Evolutionary conservation across 257 asterid genomes (phyloP).

Genomic region (Lantana camara): DNA sequence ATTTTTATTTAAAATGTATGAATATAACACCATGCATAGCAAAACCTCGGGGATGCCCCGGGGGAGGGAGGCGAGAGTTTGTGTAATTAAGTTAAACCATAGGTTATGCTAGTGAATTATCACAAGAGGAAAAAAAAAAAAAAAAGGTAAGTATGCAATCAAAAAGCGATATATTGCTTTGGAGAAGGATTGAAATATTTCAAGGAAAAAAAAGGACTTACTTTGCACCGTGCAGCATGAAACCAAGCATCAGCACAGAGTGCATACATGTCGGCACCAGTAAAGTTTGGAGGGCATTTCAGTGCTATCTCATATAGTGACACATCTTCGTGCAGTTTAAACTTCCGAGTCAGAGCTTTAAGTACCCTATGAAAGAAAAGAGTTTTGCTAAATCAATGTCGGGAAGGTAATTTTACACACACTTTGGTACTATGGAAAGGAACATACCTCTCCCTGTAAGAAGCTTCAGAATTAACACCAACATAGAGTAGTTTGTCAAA

Average conservation of each 20-base stretch:
- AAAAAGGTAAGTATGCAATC: neutral
- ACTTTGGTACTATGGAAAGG: constrained; percentile 5
- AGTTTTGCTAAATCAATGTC: neutral
- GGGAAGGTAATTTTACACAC: neutral
- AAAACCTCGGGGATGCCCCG: too few relatives aligned
- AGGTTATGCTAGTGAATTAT: too few relatives aligned
- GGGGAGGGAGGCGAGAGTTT: too few relatives aligned
- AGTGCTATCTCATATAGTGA: constrained; percentile 71
- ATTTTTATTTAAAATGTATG: too few relatives aligned
- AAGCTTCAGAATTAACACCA: constrained; percentile 93
- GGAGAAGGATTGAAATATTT: neutral
- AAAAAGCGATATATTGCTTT: neutral
- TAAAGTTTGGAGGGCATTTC: constrained; percentile 92
- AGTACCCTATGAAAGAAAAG: constrained; percentile 68
- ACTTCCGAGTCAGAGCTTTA: constrained; percentile 85
- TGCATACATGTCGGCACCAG: constrained; percentile 99
- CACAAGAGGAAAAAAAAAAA: neutral
- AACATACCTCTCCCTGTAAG: constrained; percentile 84
- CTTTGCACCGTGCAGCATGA: constrained; percentile 90
- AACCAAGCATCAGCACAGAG: constrained; percentile 99
- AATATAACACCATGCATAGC: too few relatives aligned
- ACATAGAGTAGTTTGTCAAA: constrained; percentile 98
- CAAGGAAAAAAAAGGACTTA: constrained; percentile 22
- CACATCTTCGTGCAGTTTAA: constrained; percentile 75
- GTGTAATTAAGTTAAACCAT: too few relatives aligned